Evolutionary conservation across 1,284 basidiomycete genomes (phyloP).

Genomic region (Ustilago vetiveriae): DNA sequence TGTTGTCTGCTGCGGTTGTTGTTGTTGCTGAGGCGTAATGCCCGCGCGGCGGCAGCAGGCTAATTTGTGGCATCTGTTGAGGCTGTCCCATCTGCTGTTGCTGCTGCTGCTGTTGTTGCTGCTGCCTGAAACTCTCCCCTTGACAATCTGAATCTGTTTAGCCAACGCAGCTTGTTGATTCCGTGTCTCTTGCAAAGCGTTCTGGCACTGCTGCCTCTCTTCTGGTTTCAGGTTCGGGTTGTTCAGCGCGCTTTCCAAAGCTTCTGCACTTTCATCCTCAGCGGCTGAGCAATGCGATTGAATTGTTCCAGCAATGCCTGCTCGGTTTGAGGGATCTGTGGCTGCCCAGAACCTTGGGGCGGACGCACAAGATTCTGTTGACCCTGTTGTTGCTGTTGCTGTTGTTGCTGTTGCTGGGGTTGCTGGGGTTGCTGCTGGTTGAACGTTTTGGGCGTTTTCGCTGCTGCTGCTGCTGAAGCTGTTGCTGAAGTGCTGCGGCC

Average conservation of each 20-base stretch:
- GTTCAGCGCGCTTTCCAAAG: constrained; percentile 46
- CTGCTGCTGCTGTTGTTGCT: constrained; percentile 33
- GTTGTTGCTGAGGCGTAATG: constrained; percentile 13
- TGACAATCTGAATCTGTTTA: constrained; percentile 55
- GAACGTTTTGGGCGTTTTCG: constrained; percentile 15
- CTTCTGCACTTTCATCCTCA: constrained; percentile 53
- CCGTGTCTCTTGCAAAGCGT: constrained; percentile 50
- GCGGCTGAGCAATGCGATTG: constrained; percentile 55
- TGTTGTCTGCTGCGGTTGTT: constrained; percentile 12
- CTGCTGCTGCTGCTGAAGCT: constrained; percentile 25
- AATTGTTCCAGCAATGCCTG: constrained; percentile 57
- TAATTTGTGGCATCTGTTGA: constrained; percentile 15
- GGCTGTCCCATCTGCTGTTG: constrained; percentile 15
- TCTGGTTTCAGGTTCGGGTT: constrained; percentile 52
- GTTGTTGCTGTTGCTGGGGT: constrained; percentile 12
- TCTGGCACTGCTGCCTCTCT: constrained; percentile 56
- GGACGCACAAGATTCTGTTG: constrained; percentile 21
- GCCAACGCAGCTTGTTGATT: constrained; percentile 55
- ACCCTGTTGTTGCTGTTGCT: constrained; percentile 17
- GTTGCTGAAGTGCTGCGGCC: constrained; percentile 23
- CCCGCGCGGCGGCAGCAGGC: constrained; percentile 10
- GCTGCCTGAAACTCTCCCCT: constrained; percentile 54
- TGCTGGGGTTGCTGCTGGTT: constrained; percentile 23
- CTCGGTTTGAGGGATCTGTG: constrained; percentile 49
- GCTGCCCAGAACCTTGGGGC: constrained; percentile 23